Evolutionary conservation across 805 yeast genomes (phyloP).

Genomic region (Candida pseudofarinosa): DNA sequence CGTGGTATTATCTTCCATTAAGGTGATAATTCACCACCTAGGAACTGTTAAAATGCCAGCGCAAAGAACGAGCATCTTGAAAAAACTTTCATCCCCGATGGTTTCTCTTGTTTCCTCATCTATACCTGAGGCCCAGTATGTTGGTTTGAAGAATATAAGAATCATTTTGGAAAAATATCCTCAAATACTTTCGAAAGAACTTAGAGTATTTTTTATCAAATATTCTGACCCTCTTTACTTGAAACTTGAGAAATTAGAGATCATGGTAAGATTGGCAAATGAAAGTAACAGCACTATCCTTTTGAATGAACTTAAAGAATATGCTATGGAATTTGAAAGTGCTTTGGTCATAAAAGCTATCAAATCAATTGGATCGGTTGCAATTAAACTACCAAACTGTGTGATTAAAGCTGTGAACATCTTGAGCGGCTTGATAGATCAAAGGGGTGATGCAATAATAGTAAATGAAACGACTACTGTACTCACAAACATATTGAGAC

Average conservation of each 20-base stretch:
- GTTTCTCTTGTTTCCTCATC: constrained; percentile 84
- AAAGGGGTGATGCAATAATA: constrained; percentile 58
- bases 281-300: constrained; percentile 55
- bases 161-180: constrained; percentile 89
- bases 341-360: constrained; percentile 68
- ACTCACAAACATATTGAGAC: constrained; percentile 61
- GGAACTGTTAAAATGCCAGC: constrained; percentile 43
- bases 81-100: constrained; percentile 77
- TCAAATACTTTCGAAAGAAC: constrained; percentile 65
- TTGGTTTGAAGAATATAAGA: constrained; percentile 85
- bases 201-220: constrained; percentile 86
- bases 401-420: constrained; percentile 58
- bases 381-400: constrained; percentile 54
- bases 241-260: constrained; percentile 73
- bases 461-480: constrained; percentile 59
- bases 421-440: constrained; percentile 56
- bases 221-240: constrained; percentile 79
- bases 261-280: constrained; percentile 64
- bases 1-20: constrained; percentile 82
- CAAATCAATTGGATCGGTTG: constrained; percentile 66
- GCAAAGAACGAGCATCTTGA: constrained; percentile 44
- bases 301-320: constrained; percentile 70
- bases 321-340: constrained; percentile 81
- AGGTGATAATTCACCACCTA: constrained; percentile 70
- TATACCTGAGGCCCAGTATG: constrained; percentile 88